Evolutionary conservation across 768 basidiomycete species (phyloP).

Genomic region (Serendipita sp.): DNA sequence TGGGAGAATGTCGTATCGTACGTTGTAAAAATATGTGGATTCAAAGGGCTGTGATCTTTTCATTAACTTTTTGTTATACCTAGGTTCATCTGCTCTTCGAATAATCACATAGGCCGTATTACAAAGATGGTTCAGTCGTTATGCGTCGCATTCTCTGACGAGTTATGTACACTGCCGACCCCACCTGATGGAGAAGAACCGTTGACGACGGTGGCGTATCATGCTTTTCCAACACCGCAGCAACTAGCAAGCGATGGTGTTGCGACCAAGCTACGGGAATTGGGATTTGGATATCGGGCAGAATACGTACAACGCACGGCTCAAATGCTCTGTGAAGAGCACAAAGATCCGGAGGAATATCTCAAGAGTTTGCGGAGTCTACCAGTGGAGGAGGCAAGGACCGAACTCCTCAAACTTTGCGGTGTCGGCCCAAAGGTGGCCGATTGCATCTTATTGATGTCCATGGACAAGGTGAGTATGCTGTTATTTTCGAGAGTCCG

Average conservation of each 20-base stretch:
- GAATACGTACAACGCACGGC: constrained; percentile 77
- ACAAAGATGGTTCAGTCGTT: constrained; percentile 83
- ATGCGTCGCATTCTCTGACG: constrained; percentile 58
- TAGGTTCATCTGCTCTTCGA: constrained; percentile 95
- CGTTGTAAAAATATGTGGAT: constrained; percentile 27
- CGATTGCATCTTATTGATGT: constrained; percentile 88
- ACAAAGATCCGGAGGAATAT: constrained; percentile 49
- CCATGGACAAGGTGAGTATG: constrained; percentile 59
- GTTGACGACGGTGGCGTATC: constrained; percentile 30
- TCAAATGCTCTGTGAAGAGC: constrained; percentile 50
- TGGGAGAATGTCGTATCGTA: constrained; percentile 94
- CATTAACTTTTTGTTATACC: too few relatives aligned
- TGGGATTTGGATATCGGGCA: constrained; percentile 95
- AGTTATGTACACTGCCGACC: constrained; percentile 37
- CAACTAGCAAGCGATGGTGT: constrained; percentile 44
- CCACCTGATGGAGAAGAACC: constrained; percentile 21
- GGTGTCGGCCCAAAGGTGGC: constrained; percentile 97
- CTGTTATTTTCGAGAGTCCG: not conserved
- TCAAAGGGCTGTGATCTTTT: too few relatives aligned
- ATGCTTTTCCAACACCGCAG: constrained; percentile 76
- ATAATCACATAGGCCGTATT: constrained; percentile 92
- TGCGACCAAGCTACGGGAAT: constrained; percentile 45
- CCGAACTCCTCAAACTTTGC: constrained; percentile 61
- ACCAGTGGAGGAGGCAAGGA: constrained; percentile 45
- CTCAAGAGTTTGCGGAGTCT: constrained; percentile 35